Base-by-base conservation (phyloP, 306 rosid genomes). In the Prunus armeniaca region DNA sequence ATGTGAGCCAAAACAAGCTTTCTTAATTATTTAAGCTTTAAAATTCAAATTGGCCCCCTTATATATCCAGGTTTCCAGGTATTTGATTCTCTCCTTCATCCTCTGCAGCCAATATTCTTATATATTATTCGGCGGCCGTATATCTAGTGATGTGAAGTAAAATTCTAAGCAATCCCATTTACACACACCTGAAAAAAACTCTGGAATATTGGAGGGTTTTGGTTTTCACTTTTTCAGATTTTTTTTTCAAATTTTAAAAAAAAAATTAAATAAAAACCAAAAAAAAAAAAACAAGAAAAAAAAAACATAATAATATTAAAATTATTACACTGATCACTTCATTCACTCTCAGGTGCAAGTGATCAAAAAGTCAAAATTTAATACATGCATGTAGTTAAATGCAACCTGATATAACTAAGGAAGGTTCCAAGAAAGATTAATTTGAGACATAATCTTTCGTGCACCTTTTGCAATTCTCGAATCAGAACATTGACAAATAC, bases 251-350 rank as follows among this genome's bases (percentile, higher is more conserved):
- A n/a, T n/a, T n/a, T n/a, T n/a, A n/a, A n/a, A n/a, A n/a, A n/a
- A n/a, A n/a, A n/a, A n/a, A n/a, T 13, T 8, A 22, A 22, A 8
- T 8, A 34, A 5, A 34, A 34, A 5, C 34, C 34, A 4, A 30
- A 30, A 5, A 30, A 47, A 4, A 54, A 46, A 15, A 52, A 32
- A 15, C 12, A 15, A 12, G 7, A n/a, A 30, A 50, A 13, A 14
- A 62, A 0, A 24, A 24, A 58, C 76, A n/a, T 65, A 34, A 34
- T 9, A 65, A 2, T 65, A 65, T 65, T 18, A 27, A 13, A 18
- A 65, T 6, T 65, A 65, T 65, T 65, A 65, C 12, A 34, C 18
- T 65, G n/a, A 65, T n/a, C 65, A 60, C 65, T 60, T 60, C 10
- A 14, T 60, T 25, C n/a, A 63, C 20, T 63, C 49, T 34, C 27